Evolutionary conservation across 192 early-diverging fungal genomes (phyloP).

Genomic region (Coemansia sp.): DNA sequence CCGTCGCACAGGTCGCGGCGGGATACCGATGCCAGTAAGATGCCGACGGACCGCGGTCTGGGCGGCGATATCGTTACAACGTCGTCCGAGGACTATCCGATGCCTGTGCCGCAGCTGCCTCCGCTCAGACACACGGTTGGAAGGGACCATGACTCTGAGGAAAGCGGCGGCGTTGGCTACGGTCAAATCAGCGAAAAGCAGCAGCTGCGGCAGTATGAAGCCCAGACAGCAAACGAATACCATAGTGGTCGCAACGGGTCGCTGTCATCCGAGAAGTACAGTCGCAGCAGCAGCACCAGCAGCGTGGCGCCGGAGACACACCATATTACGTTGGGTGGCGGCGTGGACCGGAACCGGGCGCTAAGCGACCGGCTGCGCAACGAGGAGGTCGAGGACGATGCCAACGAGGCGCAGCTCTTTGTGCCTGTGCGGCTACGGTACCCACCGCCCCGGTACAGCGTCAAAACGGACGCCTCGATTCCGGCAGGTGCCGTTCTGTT

Average conservation of each 20-base stretch:
- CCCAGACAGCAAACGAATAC: neutral
- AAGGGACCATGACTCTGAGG: slow-evolving; percentile 19
- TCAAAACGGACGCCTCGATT: slow-evolving; percentile 17
- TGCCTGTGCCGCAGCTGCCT: slow-evolving; percentile 18
- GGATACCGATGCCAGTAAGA: slow-evolving; percentile 31
- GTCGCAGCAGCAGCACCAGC: neutral
- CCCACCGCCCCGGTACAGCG: slow-evolving; percentile 39
- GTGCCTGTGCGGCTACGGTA: slow-evolving; percentile 40
- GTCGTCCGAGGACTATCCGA: slow-evolving; percentile 24
- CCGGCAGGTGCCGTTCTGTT: slow-evolving; percentile 48
- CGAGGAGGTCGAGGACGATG: slow-evolving; percentile 54
- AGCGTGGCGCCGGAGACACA: neutral
- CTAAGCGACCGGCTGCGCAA: slow-evolving; percentile 35
- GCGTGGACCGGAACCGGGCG: neutral
- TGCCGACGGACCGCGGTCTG: slow-evolving; percentile 12
- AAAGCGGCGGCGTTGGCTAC: neutral
- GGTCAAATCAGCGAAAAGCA: neutral
- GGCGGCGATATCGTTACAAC: slow-evolving; percentile 12
- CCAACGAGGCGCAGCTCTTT: slow-evolving; percentile 50
- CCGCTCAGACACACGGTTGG: slow-evolving; percentile 4
- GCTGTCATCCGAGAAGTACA: neutral
- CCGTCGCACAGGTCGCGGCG: slow-evolving; percentile 38
- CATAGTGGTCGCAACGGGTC: neutral
- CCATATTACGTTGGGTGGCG: neutral
- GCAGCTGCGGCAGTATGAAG: neutral